phyloP scores from a whole-genome alignment of 2,329 filamentous ascomycete species.

The Aspergillus pseudoterreus region DNA sequence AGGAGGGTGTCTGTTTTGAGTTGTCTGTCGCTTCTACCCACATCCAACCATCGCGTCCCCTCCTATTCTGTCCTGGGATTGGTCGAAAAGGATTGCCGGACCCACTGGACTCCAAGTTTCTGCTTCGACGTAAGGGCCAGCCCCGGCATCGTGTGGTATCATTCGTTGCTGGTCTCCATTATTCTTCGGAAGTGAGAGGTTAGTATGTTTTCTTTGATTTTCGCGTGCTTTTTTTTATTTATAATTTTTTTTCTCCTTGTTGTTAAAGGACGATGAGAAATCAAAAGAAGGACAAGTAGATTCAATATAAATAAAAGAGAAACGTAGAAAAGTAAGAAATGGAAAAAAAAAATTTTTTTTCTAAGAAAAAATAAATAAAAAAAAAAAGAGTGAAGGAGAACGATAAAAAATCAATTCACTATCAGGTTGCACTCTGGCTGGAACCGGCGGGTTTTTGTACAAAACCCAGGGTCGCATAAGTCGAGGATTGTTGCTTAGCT shows the following conservation, averaged over 20 bases:
- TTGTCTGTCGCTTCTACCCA: constrained; percentile 12
- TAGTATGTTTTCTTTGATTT: constrained; percentile 2
- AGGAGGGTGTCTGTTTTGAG: constrained; percentile 7
- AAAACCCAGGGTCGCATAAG: constrained; percentile 20
- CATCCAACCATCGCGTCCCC: constrained; percentile 9
- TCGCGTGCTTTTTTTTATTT: neutral
- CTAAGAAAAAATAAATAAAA: neutral
- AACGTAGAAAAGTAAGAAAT: too few species aligned
- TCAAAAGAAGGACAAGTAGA: too few species aligned
- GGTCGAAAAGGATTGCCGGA: constrained; percentile 16
- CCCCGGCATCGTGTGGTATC: constrained; percentile 10
- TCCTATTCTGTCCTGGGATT: constrained; percentile 17
- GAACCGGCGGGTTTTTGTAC: constrained; percentile 19
- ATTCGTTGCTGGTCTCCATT: constrained; percentile 7
- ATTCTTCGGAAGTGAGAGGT: constrained; percentile 2
- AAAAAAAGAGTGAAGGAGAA: neutral
- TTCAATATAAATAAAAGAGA: too few species aligned
- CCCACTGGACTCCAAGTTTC: constrained; percentile 21
- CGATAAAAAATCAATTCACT: constrained; percentile 1
- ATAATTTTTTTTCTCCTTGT: neutral
- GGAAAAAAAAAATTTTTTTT: neutral
- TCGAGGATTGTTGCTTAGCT: constrained; percentile 17
- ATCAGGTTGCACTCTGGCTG: constrained; percentile 13
- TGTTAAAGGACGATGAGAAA: too few species aligned
- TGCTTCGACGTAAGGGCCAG: constrained; percentile 16